A percentile compares a stretch with the other conserved stretches of the same genome.
Conservation (phyloP, 352 stramenopile genomes). For the Globisporangium nunn region DNA sequence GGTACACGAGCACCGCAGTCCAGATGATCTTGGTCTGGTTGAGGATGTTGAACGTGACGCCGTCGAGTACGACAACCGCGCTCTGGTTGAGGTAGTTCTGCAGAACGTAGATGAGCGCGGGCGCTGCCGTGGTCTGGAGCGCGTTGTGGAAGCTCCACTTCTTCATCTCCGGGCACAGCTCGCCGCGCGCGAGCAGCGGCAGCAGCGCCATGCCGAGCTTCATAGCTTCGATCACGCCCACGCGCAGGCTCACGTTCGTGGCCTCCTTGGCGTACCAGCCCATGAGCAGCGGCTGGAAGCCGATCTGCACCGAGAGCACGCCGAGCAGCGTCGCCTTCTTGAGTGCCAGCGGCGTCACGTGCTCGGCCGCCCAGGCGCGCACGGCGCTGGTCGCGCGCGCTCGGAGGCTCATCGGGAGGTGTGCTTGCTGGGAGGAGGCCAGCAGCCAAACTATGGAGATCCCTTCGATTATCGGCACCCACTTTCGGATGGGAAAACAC, state of each 20-base stretch:
- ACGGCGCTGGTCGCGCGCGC: neutral
- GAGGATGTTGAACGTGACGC: conserved; percentile 80
- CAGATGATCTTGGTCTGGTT: conserved; percentile 89
- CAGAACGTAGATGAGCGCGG: conserved; percentile 76
- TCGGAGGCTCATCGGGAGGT: neutral
- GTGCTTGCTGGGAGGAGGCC: too few species aligned
- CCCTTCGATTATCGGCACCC: too few species aligned
- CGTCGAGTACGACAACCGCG: conserved; percentile 67
- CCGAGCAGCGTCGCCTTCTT: conserved; percentile 52
- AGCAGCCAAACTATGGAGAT: too few species aligned
- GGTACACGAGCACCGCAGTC: conserved; percentile 75
- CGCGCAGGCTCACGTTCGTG: conserved; percentile 53
- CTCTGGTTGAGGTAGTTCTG: conserved; percentile 82
- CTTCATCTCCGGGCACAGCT: conserved; percentile 47
- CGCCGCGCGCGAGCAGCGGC: conserved; percentile 42
- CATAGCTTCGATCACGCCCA: conserved; percentile 68
- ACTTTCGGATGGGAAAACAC: neutral
- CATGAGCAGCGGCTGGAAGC: conserved; percentile 74
- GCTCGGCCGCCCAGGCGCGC: conserved; percentile 3
- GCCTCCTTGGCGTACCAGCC: conserved; percentile 58
- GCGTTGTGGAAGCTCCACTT: conserved; percentile 51
- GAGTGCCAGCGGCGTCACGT: conserved; percentile 31
- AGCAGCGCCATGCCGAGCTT: conserved; percentile 65
- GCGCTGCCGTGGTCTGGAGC: conserved; percentile 55
- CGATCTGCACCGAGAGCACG: conserved; percentile 67